These are phyloP conservation scores for Trichoderma asperelloides DNA, from an alignment of 495 filamentous ascomycete species.

Conservation along the genomic window DNA sequence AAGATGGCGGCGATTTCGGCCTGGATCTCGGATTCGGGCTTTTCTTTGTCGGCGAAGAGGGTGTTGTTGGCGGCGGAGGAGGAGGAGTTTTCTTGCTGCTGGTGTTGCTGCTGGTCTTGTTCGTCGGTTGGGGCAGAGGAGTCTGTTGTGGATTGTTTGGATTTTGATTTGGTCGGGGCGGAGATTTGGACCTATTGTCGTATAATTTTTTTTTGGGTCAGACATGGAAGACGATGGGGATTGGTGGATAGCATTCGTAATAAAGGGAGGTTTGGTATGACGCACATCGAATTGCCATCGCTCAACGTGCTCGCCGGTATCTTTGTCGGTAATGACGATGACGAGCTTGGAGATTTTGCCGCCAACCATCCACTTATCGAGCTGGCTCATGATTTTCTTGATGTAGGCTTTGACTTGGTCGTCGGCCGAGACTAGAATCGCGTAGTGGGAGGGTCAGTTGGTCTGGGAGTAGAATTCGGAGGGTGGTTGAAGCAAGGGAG, in stretches of 20 bases:
- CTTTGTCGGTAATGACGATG: conserved; percentile 89
- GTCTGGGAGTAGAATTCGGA: neutral
- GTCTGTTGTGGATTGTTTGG: conserved; percentile 21
- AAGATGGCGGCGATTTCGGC: conserved; percentile 91
- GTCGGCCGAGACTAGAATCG: conserved; percentile 67
- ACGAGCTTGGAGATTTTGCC: conserved; percentile 96
- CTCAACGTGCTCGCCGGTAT: conserved; percentile 92
- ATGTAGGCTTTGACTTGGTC: conserved; percentile 98
- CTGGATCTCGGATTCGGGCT: conserved; percentile 87
- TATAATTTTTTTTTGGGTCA: neutral
- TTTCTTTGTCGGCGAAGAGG: conserved; percentile 44
- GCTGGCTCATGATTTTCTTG: conserved; percentile 95
- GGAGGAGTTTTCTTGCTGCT: conserved; percentile 16
- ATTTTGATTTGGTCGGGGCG: conserved; percentile 41
- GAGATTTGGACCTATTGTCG: conserved; percentile 59
- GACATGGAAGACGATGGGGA: neutral
- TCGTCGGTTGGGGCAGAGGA: neutral
- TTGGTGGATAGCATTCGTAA: too few species aligned
- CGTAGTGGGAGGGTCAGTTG: neutral
- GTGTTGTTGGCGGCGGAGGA: conserved; percentile 19
- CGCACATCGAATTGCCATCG: conserved; percentile 95
- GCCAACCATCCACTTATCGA: conserved; percentile 91
- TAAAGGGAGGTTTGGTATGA: conserved; percentile 5
- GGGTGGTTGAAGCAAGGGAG: neutral
- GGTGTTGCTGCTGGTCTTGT: neutral